Conservation (phyloP, 495 filamentous ascomycete genomes). For the Bacidia rubella region DNA sequence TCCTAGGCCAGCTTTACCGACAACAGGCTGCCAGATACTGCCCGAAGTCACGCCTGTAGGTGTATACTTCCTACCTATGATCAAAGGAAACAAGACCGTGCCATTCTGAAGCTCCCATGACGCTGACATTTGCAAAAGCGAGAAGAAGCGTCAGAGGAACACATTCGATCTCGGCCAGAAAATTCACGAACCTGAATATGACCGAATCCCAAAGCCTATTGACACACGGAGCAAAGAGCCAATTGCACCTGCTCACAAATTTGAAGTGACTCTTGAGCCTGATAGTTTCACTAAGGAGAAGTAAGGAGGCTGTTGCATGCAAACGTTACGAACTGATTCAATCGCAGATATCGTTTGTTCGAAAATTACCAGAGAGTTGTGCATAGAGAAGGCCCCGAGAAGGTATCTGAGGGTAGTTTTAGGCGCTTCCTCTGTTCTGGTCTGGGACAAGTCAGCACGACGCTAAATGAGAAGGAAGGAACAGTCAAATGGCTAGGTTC, state of each 20-base stretch:
- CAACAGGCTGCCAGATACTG: constrained; percentile 57
- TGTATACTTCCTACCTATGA: constrained; percentile 1
- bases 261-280: constrained; percentile 66
- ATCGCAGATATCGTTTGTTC: constrained; percentile 47
- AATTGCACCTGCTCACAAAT: constrained; percentile 61
- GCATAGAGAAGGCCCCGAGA: constrained; percentile 56
- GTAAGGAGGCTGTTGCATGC: constrained; percentile 29
- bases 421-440: constrained; percentile 82
- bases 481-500: constrained; percentile 56
- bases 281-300: constrained; percentile 81
- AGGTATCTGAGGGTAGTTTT: constrained; percentile 60
- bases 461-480: constrained; percentile 21
- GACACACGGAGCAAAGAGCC: constrained; percentile 39
- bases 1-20: constrained; percentile 67
- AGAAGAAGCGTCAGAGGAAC: constrained; percentile 58
- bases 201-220: constrained; percentile 38
- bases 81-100: no score
- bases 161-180: constrained; percentile 59
- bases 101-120: no score
- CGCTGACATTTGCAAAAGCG: constrained; percentile 34
- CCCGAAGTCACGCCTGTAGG: constrained; percentile 64
- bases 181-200: constrained; percentile 59
- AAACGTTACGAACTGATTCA: neutral
- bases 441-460: constrained; percentile 38
- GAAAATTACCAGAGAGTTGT: constrained; percentile 74